Base-by-base conservation (phyloP, 2,329 filamentous ascomycete species). In the Epichloe scottii region DNA sequence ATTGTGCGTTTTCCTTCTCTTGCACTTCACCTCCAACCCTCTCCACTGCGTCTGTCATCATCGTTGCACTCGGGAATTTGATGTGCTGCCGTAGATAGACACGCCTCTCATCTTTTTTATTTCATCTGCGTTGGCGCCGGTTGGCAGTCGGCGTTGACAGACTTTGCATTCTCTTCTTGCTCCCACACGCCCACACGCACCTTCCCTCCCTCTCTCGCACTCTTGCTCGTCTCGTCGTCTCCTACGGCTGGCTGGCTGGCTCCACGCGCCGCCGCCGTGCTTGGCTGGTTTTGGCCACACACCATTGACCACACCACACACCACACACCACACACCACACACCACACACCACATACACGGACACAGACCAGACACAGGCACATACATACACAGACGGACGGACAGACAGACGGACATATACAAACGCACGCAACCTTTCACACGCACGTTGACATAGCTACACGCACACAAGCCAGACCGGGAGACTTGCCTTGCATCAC, bases 41-140 rank as follows among this genome's bases (percentile, higher is more conserved):
- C 48, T 26, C 11, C 21, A 35, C 39, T 12, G 14, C 50, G 33
- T 51, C 45, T 40, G 38, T 23, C 45, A 48, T 48, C 50, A 48
- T 47, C 45, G 15, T 37, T 51, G 50, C 39, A 43, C 50, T 5
- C 21, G 39, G 21, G 15, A 30, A 43, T 7, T 12, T 33, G 11
- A 6, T 43, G 19, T 48, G 14, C 45, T 23, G 45, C 21, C 6
- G 12, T 51, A 19, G 26, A 19, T 38, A 23, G 33, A 44, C 14
- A 48, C 45, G 50, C 10, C 45, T 38, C 33, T 30, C 33, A 15
- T n/a, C 14, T 38, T 47, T 43, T 42, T 48, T 14, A 10, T 46
- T 30, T 45, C 21, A 12, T 46, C 37, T 34, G 38, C 43, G 3
- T 42, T 42, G 49, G 19, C 43, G 43, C 49, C 46, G 43, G 33